Evolutionary conservation across 768 basidiomycete species (phyloP), one percentile per base, ranked within the genome.

Genomic region (Rickenella mellea): DNA sequence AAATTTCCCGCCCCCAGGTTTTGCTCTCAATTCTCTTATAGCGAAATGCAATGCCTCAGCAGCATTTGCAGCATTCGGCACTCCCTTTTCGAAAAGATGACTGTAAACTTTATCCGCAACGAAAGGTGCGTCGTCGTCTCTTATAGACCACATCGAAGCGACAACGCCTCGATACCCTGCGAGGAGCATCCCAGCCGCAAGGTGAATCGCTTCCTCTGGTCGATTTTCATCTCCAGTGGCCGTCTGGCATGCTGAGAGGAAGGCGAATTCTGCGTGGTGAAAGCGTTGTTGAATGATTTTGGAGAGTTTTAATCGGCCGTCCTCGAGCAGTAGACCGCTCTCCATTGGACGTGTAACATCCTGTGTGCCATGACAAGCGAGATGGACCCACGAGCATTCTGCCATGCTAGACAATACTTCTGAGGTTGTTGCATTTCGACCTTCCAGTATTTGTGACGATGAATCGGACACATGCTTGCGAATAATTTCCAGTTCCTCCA

Each of bases 131-230:
- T 47, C 50, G 24, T 49, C 47, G 10, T 57, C 59, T 7, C 54
- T 50, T 0, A 64, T 59, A 2, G 59, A 48, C 63, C 64, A 65
- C 28, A 62, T 50, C 2, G 63, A 57, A 6, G 58, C 64, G 6
- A 65, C n/a, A 27, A 61, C 58, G 19, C 63, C 58, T 31, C 51
- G 52, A 11, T 56, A 55, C 4, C 63, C 64, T 1, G 51, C 47
- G 42, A 55, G 55, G 15, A 61, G 53, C 48, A 61, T 35, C 2
- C 52, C 58, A 4, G 62, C 58, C 5, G 57, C 53, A 22, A 63
- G 51, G 40, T 63, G 62, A 5, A 60, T 37, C 20, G 54, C 52
- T 30, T 60, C 60, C 8, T 57, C 58, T 2, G 60, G 54, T 1
- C 43, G 47, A 7, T 44, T 28, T 17, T 5, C 35, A 19, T 59